Percentiles rank a stretch among this genome's conserved stretches.
Conservation (phyloP, 345 rosid genomes). For the Camelina hispida region DNA sequence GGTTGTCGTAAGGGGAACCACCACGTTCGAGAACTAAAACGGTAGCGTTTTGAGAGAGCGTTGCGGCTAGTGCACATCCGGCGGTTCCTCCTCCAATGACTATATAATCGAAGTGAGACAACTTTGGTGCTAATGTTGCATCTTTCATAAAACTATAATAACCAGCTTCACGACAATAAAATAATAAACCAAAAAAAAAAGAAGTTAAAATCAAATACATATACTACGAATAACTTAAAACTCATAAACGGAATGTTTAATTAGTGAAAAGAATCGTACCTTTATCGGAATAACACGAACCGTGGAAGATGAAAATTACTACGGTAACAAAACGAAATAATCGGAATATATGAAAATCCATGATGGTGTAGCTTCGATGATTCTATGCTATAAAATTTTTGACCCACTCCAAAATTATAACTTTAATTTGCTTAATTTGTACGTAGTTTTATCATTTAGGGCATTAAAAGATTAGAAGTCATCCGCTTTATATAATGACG, state of each 20-base stretch:
- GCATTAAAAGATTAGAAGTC: neutral
- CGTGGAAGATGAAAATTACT: neutral
- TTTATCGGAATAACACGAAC: constrained; percentile 3
- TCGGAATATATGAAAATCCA: constrained; percentile 8
- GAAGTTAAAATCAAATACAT: neutral
- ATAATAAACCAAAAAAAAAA: neutral
- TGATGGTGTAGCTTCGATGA: neutral
- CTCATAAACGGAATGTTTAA: neutral
- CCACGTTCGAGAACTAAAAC: constrained; percentile 72
- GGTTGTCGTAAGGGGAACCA: constrained; percentile 44
- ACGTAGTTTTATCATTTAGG: neutral
- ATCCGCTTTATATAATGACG: neutral
- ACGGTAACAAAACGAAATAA: neutral
- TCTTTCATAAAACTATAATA: constrained; percentile 50
- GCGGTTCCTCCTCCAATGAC: constrained; percentile 77
- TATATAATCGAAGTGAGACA: constrained; percentile 60
- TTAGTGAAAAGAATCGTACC: constrained; percentile 12
- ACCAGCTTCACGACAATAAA: constrained; percentile 11
- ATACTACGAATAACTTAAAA: constrained; percentile 2
- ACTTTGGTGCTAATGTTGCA: constrained; percentile 54
- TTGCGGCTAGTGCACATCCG: constrained; percentile 77
- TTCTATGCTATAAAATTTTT: neutral
- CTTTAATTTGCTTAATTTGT: too few relatives aligned
- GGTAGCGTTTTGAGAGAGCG: constrained; percentile 56
- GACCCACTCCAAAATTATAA: neutral